Base-by-base conservation (phyloP, 2,329 filamentous ascomycete species). In the Trichoderma oligosporum region DNA sequence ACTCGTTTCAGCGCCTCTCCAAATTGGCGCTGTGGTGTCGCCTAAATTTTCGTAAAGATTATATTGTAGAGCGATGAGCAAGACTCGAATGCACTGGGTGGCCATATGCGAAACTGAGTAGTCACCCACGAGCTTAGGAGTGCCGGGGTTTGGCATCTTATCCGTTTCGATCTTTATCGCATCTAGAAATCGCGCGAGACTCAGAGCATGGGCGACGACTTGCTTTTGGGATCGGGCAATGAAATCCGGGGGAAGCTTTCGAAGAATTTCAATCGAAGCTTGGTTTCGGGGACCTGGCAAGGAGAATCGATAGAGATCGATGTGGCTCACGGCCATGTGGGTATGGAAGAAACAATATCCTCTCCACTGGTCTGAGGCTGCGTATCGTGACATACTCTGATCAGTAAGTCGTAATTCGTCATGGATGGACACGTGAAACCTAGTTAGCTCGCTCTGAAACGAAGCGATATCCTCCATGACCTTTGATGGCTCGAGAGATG, bases 291-390 rank as follows among this genome's bases (percentile, higher is more conserved):
- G 64, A 0, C 70, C 70, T 0, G 73, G 73, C 6, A 75, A 62
- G 12, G 70, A 68, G 56, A 74, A 73, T 9, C 73, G 67, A 57
- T 76, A 76, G 6, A 76, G 61, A 29, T 75, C 72, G 11, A 75
- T 67, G 53, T 75, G 71, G 35, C 70, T 65, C 6, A 68, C 66
- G 24, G 69, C 70, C 16, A 74, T 64, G 47, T 69, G 67, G 1
- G 68, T 70, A 60, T 74, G 72, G 24, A 76, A 65, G 60, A 71
- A 72, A 29, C 73, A 66, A 44, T 72, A 75, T 22, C 69, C 70
- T 5, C 66, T 62, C 20, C 69, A 64, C 39, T 74, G 65, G 3
- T 66, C 57, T 1, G 66, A 66, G 3, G 61, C 61, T 24, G 73
- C 66, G 53, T 70, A 72, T 41, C 62, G 64, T 20, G 62, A 57